phyloP scores from a whole-genome alignment of 768 basidiomycete species.

The Hirschioporus abietinus region DNA sequence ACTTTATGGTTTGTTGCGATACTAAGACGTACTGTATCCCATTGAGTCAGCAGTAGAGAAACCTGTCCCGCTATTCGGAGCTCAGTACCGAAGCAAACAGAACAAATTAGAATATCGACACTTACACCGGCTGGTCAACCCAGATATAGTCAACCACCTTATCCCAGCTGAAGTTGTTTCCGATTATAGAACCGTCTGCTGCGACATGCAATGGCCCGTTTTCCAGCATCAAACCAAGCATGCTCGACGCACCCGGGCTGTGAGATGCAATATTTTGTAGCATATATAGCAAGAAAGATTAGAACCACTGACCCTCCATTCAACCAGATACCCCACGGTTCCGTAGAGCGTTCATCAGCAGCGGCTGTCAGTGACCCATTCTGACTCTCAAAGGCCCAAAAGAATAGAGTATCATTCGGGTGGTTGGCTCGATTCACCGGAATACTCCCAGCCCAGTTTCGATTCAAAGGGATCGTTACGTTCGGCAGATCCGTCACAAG shows the following conservation, averaged over 20 bases:
- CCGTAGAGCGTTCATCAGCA: constrained; percentile 24
- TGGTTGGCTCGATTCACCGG: constrained; percentile 53
- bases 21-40: constrained; percentile 46
- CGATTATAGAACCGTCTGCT: constrained; percentile 41
- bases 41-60: constrained; percentile 58
- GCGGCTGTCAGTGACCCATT: constrained; percentile 48
- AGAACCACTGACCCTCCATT: constrained; percentile 55
- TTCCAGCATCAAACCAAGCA: constrained; percentile 62
- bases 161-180: constrained; percentile 56
- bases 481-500: constrained; percentile 57
- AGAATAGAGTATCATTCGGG: constrained; percentile 63
- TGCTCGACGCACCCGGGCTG: constrained; percentile 67
- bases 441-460: constrained; percentile 62
- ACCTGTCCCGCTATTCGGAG: constrained; percentile 45
- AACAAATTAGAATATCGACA: neutral
- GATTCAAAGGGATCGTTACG: constrained; percentile 39
- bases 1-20: neutral
- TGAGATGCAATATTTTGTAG: neutral
- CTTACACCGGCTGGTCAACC: constrained; percentile 67
- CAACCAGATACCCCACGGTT: constrained; percentile 72
- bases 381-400: constrained; percentile 55
- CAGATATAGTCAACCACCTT: constrained; percentile 62
- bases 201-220: constrained; percentile 66
- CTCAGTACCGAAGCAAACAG: neutral
- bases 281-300: neutral